Evolutionary conservation across 257 asterid species (phyloP).

Genomic region (Solanum sejunctum): DNA sequence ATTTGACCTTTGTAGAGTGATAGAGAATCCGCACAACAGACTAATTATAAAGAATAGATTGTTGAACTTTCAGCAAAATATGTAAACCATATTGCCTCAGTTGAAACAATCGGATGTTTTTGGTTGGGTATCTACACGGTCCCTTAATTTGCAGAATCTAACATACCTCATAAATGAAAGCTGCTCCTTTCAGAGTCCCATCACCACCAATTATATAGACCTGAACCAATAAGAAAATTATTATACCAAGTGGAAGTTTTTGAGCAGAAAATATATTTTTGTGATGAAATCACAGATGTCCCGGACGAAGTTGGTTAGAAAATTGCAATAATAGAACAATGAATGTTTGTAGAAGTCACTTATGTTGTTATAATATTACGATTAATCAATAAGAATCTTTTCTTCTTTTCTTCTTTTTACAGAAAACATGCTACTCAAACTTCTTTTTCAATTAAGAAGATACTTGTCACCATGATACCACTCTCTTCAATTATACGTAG

Average conservation of each 20-base stretch:
- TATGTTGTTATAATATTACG: not conserved
- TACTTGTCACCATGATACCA: not conserved
- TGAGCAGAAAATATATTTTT: not conserved
- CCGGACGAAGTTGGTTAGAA: not conserved
- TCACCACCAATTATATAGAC: constrained; percentile 98
- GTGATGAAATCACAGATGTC: not conserved
- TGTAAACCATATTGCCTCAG: not conserved
- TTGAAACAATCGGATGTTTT: not conserved
- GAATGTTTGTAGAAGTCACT: not conserved
- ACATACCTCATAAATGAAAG: constrained; percentile 70
- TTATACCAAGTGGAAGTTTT: constrained; percentile 16
- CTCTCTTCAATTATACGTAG: not conserved
- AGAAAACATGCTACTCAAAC: not conserved
- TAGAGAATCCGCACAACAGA: not conserved
- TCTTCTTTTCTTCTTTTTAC: not conserved
- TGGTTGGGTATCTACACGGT: not conserved
- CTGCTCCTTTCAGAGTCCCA: constrained; percentile 92
- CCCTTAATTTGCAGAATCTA: not conserved
- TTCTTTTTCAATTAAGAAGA: not conserved
- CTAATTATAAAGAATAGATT: not conserved
- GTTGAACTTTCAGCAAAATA: not conserved
- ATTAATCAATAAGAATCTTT: not conserved
- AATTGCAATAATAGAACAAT: not conserved
- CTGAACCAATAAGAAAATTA: constrained; percentile 36
- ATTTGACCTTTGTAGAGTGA: not conserved